Evolutionary conservation across 2,329 filamentous ascomycete genomes (phyloP).

Genomic region (Cytospora piceae): DNA sequence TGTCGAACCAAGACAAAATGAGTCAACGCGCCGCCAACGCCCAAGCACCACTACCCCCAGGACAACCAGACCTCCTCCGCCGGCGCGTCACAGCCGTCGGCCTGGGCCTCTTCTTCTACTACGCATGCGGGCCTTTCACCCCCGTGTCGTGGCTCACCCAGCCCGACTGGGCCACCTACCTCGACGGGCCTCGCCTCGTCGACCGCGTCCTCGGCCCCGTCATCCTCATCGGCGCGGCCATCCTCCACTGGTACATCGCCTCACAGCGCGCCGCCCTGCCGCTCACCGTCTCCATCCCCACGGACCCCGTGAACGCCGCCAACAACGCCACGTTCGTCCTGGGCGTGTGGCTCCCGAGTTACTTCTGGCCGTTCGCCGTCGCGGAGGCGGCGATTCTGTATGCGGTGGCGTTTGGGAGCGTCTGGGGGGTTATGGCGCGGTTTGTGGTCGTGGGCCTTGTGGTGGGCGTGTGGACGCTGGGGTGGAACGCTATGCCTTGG

Average conservation of each 20-base stretch:
- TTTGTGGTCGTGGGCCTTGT: conserved; percentile 11
- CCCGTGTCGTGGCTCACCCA: conserved; percentile 29
- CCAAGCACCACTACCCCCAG: not conserved
- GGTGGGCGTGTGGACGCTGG: conserved; percentile 22
- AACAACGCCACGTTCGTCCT: conserved; percentile 9
- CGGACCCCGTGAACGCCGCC: not conserved
- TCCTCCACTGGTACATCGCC: conserved; percentile 30
- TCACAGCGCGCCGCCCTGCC: conserved; percentile 15
- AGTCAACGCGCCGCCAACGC: not conserved
- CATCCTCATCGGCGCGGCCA: conserved; percentile 21
- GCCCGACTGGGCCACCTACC: conserved; percentile 23
- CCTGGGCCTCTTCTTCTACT: conserved; percentile 25
- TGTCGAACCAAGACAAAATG: not conserved
- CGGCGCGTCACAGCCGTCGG: conserved; percentile 24
- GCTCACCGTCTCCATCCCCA: conserved; percentile 25
- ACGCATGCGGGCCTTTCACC: conserved; percentile 8
- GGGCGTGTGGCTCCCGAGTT: conserved; percentile 26
- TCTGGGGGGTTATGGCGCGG: conserved; percentile 6
- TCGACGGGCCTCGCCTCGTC: conserved; percentile 25
- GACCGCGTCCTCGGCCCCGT: conserved; percentile 28
- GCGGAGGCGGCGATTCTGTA: conserved; percentile 26
- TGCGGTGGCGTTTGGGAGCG: conserved; percentile 6
- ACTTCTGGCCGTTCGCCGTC: conserved; percentile 25
- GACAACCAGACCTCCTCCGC: conserved; percentile 18
- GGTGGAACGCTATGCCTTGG: conserved; percentile 29